Conservation (phyloP, 1,139 yeast genomes). For the Suhomyces ambrosiae region DNA sequence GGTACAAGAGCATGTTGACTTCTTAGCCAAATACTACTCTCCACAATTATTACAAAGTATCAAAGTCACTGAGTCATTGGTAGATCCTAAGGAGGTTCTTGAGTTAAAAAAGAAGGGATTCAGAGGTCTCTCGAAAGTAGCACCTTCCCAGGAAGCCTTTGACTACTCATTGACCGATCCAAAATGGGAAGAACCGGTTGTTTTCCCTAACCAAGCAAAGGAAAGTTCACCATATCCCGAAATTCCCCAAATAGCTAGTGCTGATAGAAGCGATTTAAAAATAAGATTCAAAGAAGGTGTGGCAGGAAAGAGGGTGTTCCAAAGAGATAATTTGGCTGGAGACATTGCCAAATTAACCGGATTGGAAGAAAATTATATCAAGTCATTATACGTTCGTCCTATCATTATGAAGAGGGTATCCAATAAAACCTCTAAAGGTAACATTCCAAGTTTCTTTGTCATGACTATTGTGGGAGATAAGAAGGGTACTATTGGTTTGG, state of each 20-base stretch:
- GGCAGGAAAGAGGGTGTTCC: slow-evolving; percentile 16
- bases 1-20: slow-evolving; percentile 53
- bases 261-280: slow-evolving; percentile 45
- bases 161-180: slow-evolving; percentile 44
- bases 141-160: slow-evolving; percentile 28
- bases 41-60: slow-evolving; percentile 80
- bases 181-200: slow-evolving; percentile 49
- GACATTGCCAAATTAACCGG: slow-evolving; percentile 75
- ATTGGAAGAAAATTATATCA: slow-evolving; percentile 64
- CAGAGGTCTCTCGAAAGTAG: slow-evolving; percentile 34
- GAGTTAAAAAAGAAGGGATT: slow-evolving; percentile 37
- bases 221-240: slow-evolving; percentile 44
- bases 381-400: slow-evolving; percentile 65
- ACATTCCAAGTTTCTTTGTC: slow-evolving; percentile 81
- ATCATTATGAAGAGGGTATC: slow-evolving; percentile 79
- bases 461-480: slow-evolving; percentile 91
- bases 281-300: slow-evolving; percentile 35
- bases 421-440: slow-evolving; percentile 93
- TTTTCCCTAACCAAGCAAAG: slow-evolving; percentile 49
- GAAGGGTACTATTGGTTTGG: slow-evolving; percentile 92
- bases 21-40: slow-evolving; percentile 69
- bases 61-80: slow-evolving; percentile 72
- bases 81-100: slow-evolving; percentile 57
- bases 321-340: slow-evolving; percentile 40
- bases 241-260: slow-evolving; percentile 43